Evolutionary conservation across 306 rosid genomes (phyloP).

Genomic region (Hippophae tibetana): DNA sequence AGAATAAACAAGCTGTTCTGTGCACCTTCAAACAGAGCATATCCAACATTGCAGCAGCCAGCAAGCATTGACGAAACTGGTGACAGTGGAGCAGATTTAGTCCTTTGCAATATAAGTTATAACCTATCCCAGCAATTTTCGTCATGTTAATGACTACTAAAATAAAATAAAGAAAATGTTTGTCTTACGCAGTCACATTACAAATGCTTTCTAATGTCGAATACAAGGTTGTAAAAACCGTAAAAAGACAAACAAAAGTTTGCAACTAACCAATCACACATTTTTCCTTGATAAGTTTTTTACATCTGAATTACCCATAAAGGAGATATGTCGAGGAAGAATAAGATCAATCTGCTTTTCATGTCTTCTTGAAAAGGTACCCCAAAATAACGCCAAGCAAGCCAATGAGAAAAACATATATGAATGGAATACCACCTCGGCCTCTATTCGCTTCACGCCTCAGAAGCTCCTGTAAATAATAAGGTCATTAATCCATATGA

Average conservation of each 20-base stretch:
- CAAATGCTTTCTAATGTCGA: slow-evolving; percentile 19
- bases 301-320: slow-evolving; percentile 24
- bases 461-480: slow-evolving; percentile 48
- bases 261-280: slow-evolving; percentile 27
- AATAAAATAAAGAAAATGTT: slow-evolving; percentile 10
- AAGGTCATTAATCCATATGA: slow-evolving; percentile 2
- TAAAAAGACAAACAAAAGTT: slow-evolving; percentile 15
- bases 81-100: no score
- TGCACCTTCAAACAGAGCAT: no score
- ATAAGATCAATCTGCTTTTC: slow-evolving; percentile 16
- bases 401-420: slow-evolving; percentile 50
- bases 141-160: slow-evolving; percentile 24
- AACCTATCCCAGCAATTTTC: background rate
- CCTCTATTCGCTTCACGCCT: slow-evolving; percentile 34
- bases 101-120: no score
- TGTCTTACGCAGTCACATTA: slow-evolving; percentile 23
- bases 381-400: slow-evolving; percentile 72
- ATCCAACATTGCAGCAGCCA: no score
- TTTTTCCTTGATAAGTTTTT: slow-evolving; percentile 29
- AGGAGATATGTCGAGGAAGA: background rate
- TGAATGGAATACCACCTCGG: slow-evolving; percentile 40
- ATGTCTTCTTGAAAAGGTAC: slow-evolving; percentile 63
- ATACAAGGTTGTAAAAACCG: slow-evolving; percentile 27
- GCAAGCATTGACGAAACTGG: no score
- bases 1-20: no score